Conservation (phyloP, 2,329 filamentous ascomycete species). For the Ramularia collo-cygni region DNA sequence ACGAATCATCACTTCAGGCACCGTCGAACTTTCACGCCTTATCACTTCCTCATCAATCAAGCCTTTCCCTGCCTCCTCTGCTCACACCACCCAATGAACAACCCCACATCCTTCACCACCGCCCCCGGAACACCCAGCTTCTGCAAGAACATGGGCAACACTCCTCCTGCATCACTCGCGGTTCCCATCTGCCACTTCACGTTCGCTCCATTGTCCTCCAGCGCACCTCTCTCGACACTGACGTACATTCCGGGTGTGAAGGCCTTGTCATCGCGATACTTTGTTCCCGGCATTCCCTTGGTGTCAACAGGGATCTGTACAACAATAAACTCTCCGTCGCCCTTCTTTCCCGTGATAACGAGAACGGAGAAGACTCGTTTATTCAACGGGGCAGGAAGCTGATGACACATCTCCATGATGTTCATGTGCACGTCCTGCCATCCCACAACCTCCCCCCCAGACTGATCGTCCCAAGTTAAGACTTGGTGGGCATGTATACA, state of each 20-base stretch:
- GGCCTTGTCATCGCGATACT: constrained; percentile 28
- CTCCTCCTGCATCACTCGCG: constrained; percentile 61
- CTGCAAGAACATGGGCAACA: constrained; percentile 60
- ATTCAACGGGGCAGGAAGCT: constrained; percentile 52
- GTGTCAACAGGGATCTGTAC: constrained; percentile 34
- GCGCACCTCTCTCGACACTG: constrained; percentile 56
- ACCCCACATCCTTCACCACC: constrained; percentile 63
- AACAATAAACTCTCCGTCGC: constrained; percentile 26
- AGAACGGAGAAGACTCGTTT: constrained; percentile 62
- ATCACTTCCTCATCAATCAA: too few species aligned
- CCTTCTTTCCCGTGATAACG: constrained; percentile 46
- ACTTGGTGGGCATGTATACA: constrained; percentile 45
- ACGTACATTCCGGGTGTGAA: constrained; percentile 55
- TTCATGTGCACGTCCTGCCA: constrained; percentile 34
- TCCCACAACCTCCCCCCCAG: constrained; percentile 10
- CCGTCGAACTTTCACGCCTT: too few species aligned
- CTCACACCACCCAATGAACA: constrained; percentile 56
- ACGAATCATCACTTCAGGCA: too few species aligned
- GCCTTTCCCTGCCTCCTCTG: constrained; percentile 20
- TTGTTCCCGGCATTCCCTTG: constrained; percentile 27
- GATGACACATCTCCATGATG: constrained; percentile 61
- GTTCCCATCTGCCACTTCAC: constrained; percentile 77
- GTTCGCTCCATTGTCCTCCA: constrained; percentile 32
- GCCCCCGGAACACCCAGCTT: constrained; percentile 55
- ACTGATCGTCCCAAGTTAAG: constrained; percentile 35